Percentiles rank a stretch among this genome's conserved stretches.
These are phyloP conservation scores for Plasmodium coatneyi DNA, from an alignment of 169 alveolate genomes.

Conservation along the genomic window DNA sequence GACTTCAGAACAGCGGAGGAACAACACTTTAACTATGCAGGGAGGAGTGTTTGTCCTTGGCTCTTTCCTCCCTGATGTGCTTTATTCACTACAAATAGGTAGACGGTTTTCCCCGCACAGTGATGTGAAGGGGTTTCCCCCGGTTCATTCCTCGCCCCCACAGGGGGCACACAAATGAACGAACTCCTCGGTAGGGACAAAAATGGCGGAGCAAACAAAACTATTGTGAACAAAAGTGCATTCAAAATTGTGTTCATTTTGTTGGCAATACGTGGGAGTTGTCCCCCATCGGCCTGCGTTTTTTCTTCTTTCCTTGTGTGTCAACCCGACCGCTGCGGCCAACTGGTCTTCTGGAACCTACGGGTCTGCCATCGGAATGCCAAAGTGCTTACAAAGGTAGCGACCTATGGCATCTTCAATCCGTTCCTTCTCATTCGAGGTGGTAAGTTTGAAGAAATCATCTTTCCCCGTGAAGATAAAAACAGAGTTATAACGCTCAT, in stretches of 20 bases:
- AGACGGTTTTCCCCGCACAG: too few relatives aligned
- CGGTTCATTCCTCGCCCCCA: too few relatives aligned
- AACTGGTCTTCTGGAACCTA: neutral
- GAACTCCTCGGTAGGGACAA: neutral
- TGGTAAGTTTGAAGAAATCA: neutral
- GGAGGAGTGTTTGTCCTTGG: neutral
- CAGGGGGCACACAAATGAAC: neutral
- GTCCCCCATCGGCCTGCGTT: too few relatives aligned
- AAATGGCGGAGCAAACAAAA: neutral
- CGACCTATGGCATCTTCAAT: conserved; percentile 31
- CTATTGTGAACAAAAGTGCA: neutral
- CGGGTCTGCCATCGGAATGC: neutral
- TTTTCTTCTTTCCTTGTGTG: neutral
- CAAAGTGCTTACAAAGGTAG: conserved; percentile 11
- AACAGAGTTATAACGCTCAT: conserved; percentile 7
- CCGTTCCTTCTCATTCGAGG: neutral
- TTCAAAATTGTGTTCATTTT: neutral
- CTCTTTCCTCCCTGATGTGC: neutral
- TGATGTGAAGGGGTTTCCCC: too few relatives aligned
- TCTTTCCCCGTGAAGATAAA: conserved; percentile 6
- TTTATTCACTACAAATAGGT: too few relatives aligned
- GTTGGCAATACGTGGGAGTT: neutral
- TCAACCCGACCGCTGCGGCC: neutral
- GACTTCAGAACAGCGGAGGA: neutral
- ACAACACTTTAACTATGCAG: neutral